phyloP scores from a whole-genome alignment of 2,329 filamentous ascomycete species.

The Sporothrix globosa region DNA sequence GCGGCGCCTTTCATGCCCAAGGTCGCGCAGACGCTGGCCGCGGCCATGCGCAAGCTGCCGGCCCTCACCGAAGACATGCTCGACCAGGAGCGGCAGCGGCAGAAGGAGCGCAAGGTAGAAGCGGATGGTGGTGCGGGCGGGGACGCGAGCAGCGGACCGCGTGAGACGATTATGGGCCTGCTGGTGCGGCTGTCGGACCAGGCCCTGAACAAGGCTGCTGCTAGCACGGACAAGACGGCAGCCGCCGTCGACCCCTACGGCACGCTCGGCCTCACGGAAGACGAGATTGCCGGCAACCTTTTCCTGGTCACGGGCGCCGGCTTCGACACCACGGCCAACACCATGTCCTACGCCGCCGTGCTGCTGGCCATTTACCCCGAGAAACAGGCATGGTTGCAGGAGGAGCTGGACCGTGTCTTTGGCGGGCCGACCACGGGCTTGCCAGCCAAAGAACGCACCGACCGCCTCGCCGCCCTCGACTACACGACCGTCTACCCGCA shows the following conservation, averaged over 20 bases:
- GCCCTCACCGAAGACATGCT: slow-evolving; percentile 41
- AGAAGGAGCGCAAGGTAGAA: background rate
- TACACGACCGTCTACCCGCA: slow-evolving; percentile 52
- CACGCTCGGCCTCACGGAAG: slow-evolving; percentile 33
- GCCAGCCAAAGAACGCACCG: slow-evolving; percentile 22
- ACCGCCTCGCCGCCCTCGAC: slow-evolving; percentile 34
- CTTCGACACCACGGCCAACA: slow-evolving; percentile 48
- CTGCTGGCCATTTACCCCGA: slow-evolving; percentile 47
- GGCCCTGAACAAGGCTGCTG: background rate
- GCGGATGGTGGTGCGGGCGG: background rate
- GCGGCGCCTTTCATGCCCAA: slow-evolving; percentile 39
- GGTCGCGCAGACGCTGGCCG: slow-evolving; percentile 39
- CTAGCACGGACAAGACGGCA: slow-evolving; percentile 23
- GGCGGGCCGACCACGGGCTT: slow-evolving; percentile 46
- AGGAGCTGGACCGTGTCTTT: slow-evolving; percentile 47
- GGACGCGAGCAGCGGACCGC: slow-evolving; percentile 1
- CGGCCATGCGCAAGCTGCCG: slow-evolving; percentile 40
- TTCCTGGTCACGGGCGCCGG: slow-evolving; percentile 59
- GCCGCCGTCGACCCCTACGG: background rate
- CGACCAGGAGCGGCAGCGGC: slow-evolving; percentile 37
- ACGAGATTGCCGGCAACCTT: slow-evolving; percentile 44
- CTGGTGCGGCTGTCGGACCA: slow-evolving; percentile 41
- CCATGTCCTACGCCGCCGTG: slow-evolving; percentile 53
- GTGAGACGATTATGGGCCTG: slow-evolving; percentile 41
- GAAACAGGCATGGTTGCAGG: slow-evolving; percentile 32